Evolutionary conservation across 192 early-diverging fungal genomes (phyloP).

Genomic region (Linnemannia hyalina): DNA sequence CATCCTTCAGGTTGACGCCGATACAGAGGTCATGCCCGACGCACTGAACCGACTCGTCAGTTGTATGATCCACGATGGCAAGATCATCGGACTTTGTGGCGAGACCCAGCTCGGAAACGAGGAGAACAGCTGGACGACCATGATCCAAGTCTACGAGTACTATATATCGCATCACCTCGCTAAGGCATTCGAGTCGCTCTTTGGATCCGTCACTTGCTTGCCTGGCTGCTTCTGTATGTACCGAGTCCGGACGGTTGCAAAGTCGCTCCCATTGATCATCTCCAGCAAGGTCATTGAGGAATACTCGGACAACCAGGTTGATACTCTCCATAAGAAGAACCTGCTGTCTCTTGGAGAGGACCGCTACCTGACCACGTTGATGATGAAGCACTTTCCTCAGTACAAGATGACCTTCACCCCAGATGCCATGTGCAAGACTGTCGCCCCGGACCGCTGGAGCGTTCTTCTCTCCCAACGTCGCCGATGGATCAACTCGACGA

Average conservation of each 20-base stretch:
- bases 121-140: constrained; percentile 91
- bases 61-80: constrained; percentile 81
- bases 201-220: constrained; percentile 86
- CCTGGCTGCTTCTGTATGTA: constrained; percentile 93
- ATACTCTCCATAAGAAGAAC: constrained; percentile 98
- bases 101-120: constrained; percentile 94
- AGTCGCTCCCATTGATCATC: constrained; percentile 84
- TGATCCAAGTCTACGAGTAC: constrained; percentile 98
- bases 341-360: constrained; percentile 96
- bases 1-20: constrained; percentile 84
- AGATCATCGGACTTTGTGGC: constrained; percentile 92
- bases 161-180: constrained; percentile 93
- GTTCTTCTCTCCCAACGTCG: constrained; percentile 95
- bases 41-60: constrained; percentile 91
- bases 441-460: constrained; percentile 91
- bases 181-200: constrained; percentile 88
- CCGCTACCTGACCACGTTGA: constrained; percentile 95
- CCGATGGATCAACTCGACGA: constrained; percentile 99
- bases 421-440: constrained; percentile 91
- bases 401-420: constrained; percentile 94
- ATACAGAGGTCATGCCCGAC: constrained; percentile 86
- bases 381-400: constrained; percentile 97
- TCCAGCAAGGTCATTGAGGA: constrained; percentile 84
- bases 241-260: constrained; percentile 75
- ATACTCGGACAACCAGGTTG: constrained; percentile 92